These are phyloP conservation scores for Rosa persica DNA, from an alignment of 306 rosid species.

Conservation along the genomic window DNA sequence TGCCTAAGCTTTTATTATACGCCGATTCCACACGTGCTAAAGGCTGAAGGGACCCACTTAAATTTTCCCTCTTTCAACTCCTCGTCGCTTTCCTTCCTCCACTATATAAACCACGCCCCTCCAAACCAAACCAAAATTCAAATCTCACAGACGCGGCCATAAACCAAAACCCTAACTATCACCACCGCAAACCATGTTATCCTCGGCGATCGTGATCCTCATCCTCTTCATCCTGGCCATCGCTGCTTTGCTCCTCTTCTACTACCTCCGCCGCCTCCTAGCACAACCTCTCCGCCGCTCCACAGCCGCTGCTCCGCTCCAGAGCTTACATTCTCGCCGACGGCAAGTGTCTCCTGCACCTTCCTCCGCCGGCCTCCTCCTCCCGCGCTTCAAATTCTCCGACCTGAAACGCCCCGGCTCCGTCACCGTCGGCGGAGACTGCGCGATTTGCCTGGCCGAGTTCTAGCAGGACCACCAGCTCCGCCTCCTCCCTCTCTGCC, in stretches of 20 bases:
- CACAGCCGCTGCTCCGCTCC: background rate
- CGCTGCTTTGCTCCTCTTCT: background rate
- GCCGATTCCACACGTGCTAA: background rate
- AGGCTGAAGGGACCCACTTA: background rate
- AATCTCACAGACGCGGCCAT: background rate
- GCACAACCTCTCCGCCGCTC: background rate
- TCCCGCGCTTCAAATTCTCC: background rate
- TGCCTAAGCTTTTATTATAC: background rate
- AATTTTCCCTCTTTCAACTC: background rate
- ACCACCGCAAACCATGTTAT: background rate
- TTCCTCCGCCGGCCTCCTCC: background rate
- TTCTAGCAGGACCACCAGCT: background rate
- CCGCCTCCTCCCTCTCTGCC: slow-evolving; percentile 7
- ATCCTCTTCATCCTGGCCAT: background rate
- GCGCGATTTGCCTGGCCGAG: background rate
- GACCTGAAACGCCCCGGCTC: background rate
- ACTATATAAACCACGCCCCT: background rate
- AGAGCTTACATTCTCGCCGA: background rate
- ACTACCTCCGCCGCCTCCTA: background rate
- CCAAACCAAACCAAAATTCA: background rate
- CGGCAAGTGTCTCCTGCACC: background rate
- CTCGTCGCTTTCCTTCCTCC: background rate
- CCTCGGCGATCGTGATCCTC: background rate
- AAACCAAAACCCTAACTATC: background rate
- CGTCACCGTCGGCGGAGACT: background rate